Evolutionary conservation across 306 rosid species (phyloP).

Genomic region (Sophora flavescens): DNA sequence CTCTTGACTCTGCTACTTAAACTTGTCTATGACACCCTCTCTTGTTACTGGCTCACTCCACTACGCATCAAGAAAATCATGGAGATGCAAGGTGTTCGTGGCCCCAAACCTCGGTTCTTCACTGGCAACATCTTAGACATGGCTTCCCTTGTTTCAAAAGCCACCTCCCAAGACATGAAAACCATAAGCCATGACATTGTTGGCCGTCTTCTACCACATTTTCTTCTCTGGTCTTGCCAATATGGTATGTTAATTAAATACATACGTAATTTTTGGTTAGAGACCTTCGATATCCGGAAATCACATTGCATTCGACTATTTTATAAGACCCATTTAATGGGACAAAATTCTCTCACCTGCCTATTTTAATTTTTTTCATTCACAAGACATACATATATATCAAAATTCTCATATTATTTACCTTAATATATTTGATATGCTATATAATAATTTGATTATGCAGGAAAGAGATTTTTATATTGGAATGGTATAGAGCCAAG

Average conservation of each 20-base stretch:
- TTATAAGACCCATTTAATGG: too few species aligned
- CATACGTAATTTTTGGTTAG: neutral
- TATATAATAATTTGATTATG: neutral
- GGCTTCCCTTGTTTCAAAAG: slow-evolving; percentile 62
- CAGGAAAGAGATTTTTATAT: slow-evolving; percentile 67
- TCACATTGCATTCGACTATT: too few species aligned
- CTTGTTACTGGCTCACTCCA: slow-evolving; percentile 74
- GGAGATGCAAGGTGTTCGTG: slow-evolving; percentile 90
- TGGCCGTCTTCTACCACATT: slow-evolving; percentile 85
- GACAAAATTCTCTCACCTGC: too few species aligned
- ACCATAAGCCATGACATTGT: slow-evolving; percentile 83
- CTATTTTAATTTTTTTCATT: too few species aligned
- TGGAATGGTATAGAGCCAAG: slow-evolving; percentile 80
- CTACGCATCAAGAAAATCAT: slow-evolving; percentile 73
- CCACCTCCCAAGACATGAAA: slow-evolving; percentile 80
- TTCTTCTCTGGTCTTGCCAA: slow-evolving; percentile 75
- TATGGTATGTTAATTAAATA: slow-evolving; percentile 52
- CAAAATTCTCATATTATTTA: neutral
- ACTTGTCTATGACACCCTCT: slow-evolving; percentile 59
- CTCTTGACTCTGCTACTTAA: slow-evolving; percentile 51
- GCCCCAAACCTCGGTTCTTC: slow-evolving; percentile 77
- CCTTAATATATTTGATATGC: neutral
- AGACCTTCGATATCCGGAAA: too few species aligned
- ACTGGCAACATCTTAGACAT: slow-evolving; percentile 82
- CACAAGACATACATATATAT: neutral